A percentile compares a stretch with the other conserved stretches of the same genome.
Evolutionary conservation across 257 asterid genomes (phyloP).

Genomic region (Linaria vulgaris): DNA sequence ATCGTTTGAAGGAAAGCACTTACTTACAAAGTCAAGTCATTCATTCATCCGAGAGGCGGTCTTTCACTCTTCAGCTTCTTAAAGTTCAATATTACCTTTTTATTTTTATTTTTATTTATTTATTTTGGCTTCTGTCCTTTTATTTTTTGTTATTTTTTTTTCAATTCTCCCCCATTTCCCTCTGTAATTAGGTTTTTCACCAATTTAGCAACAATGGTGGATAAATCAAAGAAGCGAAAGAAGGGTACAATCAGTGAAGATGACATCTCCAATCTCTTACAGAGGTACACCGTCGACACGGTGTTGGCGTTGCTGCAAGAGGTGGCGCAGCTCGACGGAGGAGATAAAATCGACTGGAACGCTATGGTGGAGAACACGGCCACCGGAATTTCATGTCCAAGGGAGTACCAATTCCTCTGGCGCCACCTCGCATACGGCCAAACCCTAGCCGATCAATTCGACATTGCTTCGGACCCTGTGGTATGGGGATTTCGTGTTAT

Average conservation of each 20-base stretch:
- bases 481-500: too few species aligned
- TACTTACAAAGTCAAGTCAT: too few species aligned
- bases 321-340: conserved; percentile 57
- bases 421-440: conserved; percentile 82
- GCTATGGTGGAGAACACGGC: conserved; percentile 58
- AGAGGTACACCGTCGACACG: conserved; percentile 58
- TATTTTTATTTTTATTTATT: too few species aligned
- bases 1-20: too few species aligned
- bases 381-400: conserved; percentile 70
- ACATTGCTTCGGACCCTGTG: conserved; percentile 45
- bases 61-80: too few species aligned
- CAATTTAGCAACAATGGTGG: conserved; percentile 43
- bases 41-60: too few species aligned
- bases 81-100: too few species aligned
- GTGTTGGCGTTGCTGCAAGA: conserved; percentile 72
- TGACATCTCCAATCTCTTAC: conserved; percentile 47
- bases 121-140: too few species aligned
- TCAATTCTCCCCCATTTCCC: background rate
- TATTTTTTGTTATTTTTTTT: too few species aligned
- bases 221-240: conserved; percentile 52
- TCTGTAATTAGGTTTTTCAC: background rate
- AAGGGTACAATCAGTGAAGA: conserved; percentile 60
- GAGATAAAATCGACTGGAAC: conserved; percentile 70
- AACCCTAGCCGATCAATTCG: conserved; percentile 45
- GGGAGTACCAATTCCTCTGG: conserved; percentile 85